Conservation (phyloP, 495 filamentous ascomycete genomes). For the Lasiosphaeriaceae sp. region DNA sequence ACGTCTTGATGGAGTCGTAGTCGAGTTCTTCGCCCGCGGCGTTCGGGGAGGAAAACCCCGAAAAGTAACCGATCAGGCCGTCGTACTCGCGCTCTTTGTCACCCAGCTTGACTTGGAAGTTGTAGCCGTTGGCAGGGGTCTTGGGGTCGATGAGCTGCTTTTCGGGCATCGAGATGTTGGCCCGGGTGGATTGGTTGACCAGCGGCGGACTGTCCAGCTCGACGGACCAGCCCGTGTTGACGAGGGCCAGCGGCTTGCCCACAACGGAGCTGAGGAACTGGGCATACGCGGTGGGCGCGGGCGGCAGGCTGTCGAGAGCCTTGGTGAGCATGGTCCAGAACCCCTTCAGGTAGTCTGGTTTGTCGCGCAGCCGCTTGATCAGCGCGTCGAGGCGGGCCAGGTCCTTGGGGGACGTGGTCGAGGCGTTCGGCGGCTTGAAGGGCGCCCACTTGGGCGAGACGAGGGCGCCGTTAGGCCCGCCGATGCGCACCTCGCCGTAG, state of each 20-base stretch:
- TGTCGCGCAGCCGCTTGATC: conserved; percentile 21
- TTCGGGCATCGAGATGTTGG: not conserved
- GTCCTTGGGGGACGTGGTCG: not conserved
- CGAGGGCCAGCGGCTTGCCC: conserved; percentile 47
- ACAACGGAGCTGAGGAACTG: conserved; percentile 35
- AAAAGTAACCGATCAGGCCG: conserved; percentile 44
- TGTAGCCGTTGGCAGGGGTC: conserved; percentile 17
- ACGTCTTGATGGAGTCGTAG: conserved; percentile 30
- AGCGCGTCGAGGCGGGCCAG: conserved; percentile 33
- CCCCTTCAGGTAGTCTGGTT: conserved; percentile 31
- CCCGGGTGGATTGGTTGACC: conserved; percentile 10
- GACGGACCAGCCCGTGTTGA: conserved; percentile 42
- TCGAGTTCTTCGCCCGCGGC: conserved; percentile 17
- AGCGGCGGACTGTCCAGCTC: conserved; percentile 33
- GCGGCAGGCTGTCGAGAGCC: conserved; percentile 14
- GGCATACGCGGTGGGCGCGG: conserved; percentile 34
- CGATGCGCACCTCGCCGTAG: conserved; percentile 45
- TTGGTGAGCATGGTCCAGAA: conserved; percentile 38
- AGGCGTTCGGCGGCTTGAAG: conserved; percentile 27
- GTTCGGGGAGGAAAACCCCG: not conserved
- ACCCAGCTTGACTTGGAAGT: conserved; percentile 41
- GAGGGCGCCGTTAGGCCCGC: conserved; percentile 18
- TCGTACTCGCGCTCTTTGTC: conserved; percentile 34
- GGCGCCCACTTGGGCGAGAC: conserved; percentile 32
- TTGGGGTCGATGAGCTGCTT: not conserved